Conservation (phyloP, 2,329 filamentous ascomycete species). For the Colletotrichum sp. region DNA sequence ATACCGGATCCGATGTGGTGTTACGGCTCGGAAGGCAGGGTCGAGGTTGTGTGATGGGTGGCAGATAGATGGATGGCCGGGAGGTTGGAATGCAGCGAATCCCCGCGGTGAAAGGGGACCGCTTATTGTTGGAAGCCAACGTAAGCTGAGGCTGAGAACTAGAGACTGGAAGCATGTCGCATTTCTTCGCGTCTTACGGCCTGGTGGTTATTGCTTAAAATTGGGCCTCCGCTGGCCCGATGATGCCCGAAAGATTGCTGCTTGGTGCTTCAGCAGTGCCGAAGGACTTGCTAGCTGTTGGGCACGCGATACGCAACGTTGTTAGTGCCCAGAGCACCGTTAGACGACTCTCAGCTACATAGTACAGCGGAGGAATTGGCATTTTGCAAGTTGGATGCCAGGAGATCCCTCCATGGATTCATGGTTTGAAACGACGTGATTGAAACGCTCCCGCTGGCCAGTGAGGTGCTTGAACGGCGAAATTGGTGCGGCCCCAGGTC, state of each 20-base stretch:
- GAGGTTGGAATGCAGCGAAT: not conserved
- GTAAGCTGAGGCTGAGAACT: not conserved
- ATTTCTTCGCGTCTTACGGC: not conserved
- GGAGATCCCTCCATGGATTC: slow-evolving; percentile 2
- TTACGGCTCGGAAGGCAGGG: not conserved
- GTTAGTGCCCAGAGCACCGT: not conserved
- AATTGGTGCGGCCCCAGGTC: not conserved
- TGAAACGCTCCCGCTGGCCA: slow-evolving; percentile 14
- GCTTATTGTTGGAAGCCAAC: not conserved
- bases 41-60: slow-evolving; percentile 1
- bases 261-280: not conserved
- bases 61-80: not conserved
- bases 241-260: not conserved
- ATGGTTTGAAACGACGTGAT: slow-evolving; percentile 17
- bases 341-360: not conserved
- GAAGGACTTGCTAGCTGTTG: not conserved
- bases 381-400: not conserved
- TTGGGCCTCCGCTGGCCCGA: not conserved
- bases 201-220: not conserved
- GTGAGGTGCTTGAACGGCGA: slow-evolving; percentile 13
- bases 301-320: not conserved
- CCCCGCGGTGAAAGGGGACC: not conserved
- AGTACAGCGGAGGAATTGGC: not conserved
- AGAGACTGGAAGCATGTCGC: not conserved
- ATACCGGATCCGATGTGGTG: not conserved